A percentile compares a stretch with the other conserved stretches of the same genome.
Evolutionary conservation across 257 asterid species (phyloP).

Genomic region (Datura wrightii): DNA sequence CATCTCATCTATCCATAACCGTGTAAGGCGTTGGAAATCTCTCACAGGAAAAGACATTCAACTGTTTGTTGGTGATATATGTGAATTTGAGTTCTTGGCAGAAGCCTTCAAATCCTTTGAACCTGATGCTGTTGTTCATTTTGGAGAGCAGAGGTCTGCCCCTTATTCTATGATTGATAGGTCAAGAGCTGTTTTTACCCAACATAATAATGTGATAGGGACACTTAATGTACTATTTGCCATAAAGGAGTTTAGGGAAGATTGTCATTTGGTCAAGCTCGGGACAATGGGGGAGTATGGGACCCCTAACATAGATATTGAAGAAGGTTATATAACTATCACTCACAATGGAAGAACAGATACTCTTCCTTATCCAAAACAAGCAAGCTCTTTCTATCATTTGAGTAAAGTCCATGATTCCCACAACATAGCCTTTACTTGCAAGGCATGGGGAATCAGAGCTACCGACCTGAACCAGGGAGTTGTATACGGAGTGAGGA

Average conservation of each 20-base stretch:
- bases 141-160: conserved; percentile 96
- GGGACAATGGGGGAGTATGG: conserved; percentile 99
- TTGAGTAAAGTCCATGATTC: conserved; percentile 95
- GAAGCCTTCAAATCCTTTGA: conserved; percentile 75
- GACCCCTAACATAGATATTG: conserved; percentile 93
- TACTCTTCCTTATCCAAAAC: conserved; percentile 94
- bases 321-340: conserved; percentile 90
- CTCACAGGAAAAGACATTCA: conserved; percentile 74
- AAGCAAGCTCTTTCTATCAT: conserved; percentile 94
- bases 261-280: conserved; percentile 94
- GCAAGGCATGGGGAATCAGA: conserved; percentile 96
- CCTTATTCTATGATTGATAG: conserved; percentile 98
- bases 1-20: conserved; percentile 80
- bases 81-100: conserved; percentile 88
- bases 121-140: conserved; percentile 93
- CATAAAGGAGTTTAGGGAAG: conserved; percentile 82
- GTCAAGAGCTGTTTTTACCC: conserved; percentile 88
- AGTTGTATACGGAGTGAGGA: conserved; percentile 88
- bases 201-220: conserved; percentile 89
- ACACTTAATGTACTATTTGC: conserved; percentile 91
- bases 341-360: conserved; percentile 93
- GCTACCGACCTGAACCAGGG: conserved; percentile 98
- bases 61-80: conserved; percentile 80
- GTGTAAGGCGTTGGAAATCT: conserved; percentile 82
- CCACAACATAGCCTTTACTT: conserved; percentile 87